Evolutionary conservation across 352 stramenopile genomes (phyloP).

Genomic region (Achlya hypogyna): DNA sequence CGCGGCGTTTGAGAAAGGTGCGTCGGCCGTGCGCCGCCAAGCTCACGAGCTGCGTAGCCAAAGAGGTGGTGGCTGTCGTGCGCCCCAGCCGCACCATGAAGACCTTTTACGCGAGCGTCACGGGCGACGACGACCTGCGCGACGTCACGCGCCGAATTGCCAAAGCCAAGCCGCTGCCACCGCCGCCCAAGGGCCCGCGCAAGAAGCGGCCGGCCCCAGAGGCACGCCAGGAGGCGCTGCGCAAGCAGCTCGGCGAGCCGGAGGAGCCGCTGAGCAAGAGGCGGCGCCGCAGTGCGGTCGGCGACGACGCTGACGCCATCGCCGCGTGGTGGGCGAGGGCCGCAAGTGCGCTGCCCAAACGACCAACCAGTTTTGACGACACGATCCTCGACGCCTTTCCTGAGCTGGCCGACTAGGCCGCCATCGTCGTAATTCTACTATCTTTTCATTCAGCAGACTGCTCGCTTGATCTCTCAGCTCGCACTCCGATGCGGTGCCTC

Average conservation of each 20-base stretch:
- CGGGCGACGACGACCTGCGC: conserved; percentile 34
- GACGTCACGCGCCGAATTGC: conserved; percentile 37
- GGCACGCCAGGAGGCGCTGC: not conserved
- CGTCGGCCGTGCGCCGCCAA: conserved; percentile 23
- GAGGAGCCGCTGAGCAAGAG: not conserved
- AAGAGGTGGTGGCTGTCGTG: conserved; percentile 74
- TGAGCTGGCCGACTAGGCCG: too few relatives aligned
- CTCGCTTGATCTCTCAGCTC: too few relatives aligned
- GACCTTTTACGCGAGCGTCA: conserved; percentile 49
- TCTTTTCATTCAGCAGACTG: too few relatives aligned
- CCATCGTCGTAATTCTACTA: too few relatives aligned
- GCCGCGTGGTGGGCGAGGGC: too few relatives aligned
- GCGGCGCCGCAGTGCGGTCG: not conserved
- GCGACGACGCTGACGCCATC: not conserved
- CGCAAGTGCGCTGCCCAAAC: too few relatives aligned
- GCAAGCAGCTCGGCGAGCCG: not conserved
- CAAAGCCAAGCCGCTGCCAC: not conserved
- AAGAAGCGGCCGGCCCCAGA: not conserved
- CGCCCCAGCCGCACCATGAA: conserved; percentile 59
- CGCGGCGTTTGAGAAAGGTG: conserved; percentile 15
- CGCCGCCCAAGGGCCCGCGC: too few relatives aligned
- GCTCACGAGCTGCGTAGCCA: conserved; percentile 45
- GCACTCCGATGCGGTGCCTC: too few relatives aligned
- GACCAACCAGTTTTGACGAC: too few relatives aligned
- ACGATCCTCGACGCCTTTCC: too few relatives aligned